These are phyloP conservation scores for Floccularia luteovirens DNA, from an alignment of 768 basidiomycete genomes.

Conservation along the genomic window DNA sequence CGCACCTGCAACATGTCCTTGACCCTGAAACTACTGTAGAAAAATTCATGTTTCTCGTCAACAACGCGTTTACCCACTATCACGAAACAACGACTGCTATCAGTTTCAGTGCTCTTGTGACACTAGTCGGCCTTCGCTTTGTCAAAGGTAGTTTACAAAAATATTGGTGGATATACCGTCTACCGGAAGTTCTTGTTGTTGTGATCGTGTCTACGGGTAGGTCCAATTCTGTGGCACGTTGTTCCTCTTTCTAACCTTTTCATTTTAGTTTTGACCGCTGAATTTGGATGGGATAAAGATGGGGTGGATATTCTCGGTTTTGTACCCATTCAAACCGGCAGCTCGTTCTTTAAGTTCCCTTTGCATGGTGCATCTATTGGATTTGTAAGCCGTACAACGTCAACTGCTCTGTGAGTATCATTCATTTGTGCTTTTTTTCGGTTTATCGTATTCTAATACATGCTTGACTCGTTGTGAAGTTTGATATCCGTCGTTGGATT, in stretches of 20 bases:
- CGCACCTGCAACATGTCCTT: conserved; percentile 37
- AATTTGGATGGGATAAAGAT: conserved; percentile 65
- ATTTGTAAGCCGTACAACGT: conserved; percentile 73
- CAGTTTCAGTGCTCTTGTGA: conserved; percentile 61
- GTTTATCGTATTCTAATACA: not conserved
- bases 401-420: conserved; percentile 62
- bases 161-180: conserved; percentile 64
- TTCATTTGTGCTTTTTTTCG: not conserved
- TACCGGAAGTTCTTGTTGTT: conserved; percentile 88
- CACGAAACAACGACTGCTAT: conserved; percentile 68
- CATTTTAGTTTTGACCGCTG: conserved; percentile 55
- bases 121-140: conserved; percentile 55
- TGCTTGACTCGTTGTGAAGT: conserved; percentile 23
- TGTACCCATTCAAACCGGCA: conserved; percentile 56
- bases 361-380: conserved; percentile 48
- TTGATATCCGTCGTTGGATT: conserved; percentile 83
- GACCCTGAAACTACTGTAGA: conserved; percentile 66
- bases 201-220: conserved; percentile 79
- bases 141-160: conserved; percentile 52
- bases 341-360: conserved; percentile 68
- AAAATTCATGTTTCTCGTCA: conserved; percentile 70
- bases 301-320: conserved; percentile 83
- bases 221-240: conserved; percentile 18
- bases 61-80: conserved; percentile 44
- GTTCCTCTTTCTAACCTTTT: not conserved